Percentiles rank a stretch among this genome's conserved stretches.
phyloP scores from a whole-genome alignment of 2,329 filamentous ascomycete species.

The Graphium sp. region DNA sequence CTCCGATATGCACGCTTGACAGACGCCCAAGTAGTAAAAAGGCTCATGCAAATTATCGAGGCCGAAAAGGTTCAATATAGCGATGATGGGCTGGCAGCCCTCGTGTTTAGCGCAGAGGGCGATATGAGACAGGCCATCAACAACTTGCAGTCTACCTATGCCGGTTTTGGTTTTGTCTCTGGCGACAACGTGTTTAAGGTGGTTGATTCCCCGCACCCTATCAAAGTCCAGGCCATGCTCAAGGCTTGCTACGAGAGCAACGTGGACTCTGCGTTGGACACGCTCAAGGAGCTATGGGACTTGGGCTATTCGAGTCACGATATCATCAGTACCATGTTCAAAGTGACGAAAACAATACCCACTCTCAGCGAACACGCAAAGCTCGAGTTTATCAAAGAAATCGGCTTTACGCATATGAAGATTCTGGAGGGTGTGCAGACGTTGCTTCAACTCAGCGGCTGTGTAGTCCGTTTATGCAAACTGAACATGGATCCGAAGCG shows the following conservation, averaged over 20 bases:
- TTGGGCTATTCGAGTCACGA: constrained; percentile 97
- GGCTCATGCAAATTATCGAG: constrained; percentile 80
- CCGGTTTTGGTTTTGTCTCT: constrained; percentile 92
- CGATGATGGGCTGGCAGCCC: constrained; percentile 85
- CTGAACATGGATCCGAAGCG: constrained; percentile 90
- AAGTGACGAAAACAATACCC: constrained; percentile 89
- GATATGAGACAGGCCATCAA: constrained; percentile 99
- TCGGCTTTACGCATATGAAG: constrained; percentile 98
- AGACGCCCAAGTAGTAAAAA: constrained; percentile 81
- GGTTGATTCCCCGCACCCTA: constrained; percentile 89
- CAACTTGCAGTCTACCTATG: constrained; percentile 83
- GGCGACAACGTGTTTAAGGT: constrained; percentile 97
- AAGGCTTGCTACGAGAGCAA: constrained; percentile 92
- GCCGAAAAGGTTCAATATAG: constrained; percentile 81
- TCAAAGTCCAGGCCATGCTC: constrained; percentile 97
- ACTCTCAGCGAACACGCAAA: constrained; percentile 88
- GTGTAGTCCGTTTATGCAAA: constrained; percentile 77
- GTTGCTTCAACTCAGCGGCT: constrained; percentile 82
- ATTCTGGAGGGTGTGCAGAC: constrained; percentile 97
- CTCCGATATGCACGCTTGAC: constrained; percentile 85
- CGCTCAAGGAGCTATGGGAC: constrained; percentile 79
- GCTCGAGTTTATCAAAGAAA: constrained; percentile 95
- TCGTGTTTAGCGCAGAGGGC: constrained; percentile 93
- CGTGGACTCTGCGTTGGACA: constrained; percentile 73
- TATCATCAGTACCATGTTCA: constrained; percentile 98